Evolutionary conservation across 148 eudicot genomes (phyloP).

Genomic region (Agrostemma githago): DNA sequence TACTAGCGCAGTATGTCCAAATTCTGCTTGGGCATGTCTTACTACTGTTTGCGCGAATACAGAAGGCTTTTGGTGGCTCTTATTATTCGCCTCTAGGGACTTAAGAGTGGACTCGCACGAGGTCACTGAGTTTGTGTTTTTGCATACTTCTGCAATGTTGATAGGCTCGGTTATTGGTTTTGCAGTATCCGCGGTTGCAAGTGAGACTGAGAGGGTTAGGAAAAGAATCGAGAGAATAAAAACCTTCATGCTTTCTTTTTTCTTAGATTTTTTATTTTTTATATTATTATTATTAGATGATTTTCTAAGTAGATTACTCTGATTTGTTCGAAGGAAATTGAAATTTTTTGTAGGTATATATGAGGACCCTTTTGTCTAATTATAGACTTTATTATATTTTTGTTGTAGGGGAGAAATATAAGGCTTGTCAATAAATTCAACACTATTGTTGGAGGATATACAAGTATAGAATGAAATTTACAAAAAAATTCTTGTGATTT

Average conservation of each 20-base stretch:
- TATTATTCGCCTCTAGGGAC: conserved; percentile 11
- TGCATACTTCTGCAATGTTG: conserved; percentile 15
- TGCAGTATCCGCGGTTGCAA: not conserved
- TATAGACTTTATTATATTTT: no score
- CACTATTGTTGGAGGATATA: no score
- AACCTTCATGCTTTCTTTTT: conserved; percentile 14
- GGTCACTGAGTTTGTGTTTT: not conserved
- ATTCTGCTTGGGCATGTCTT: conserved; percentile 10
- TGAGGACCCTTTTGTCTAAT: no score
- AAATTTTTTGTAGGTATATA: no score
- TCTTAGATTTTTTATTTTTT: not conserved
- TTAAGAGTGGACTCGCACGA: conserved; percentile 13
- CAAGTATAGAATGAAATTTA: no score
- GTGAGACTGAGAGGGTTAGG: conserved; percentile 1
- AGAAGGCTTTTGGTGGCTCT: not conserved
- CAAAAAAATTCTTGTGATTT: no score
- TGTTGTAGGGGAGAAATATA: no score
- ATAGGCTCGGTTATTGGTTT: conserved; percentile 7
- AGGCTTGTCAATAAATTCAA: no score
- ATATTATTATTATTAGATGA: not conserved
- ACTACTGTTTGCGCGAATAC: conserved; percentile 16
- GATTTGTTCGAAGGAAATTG: no score
- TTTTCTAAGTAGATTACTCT: no score
- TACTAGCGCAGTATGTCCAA: conserved; percentile 10
- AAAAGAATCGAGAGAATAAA: conserved; percentile 7